A percentile compares a stretch with the other conserved stretches of the same genome.
phyloP scores from a whole-genome alignment of 1,284 basidiomycete species.

The Porogramme epimiltina region DNA sequence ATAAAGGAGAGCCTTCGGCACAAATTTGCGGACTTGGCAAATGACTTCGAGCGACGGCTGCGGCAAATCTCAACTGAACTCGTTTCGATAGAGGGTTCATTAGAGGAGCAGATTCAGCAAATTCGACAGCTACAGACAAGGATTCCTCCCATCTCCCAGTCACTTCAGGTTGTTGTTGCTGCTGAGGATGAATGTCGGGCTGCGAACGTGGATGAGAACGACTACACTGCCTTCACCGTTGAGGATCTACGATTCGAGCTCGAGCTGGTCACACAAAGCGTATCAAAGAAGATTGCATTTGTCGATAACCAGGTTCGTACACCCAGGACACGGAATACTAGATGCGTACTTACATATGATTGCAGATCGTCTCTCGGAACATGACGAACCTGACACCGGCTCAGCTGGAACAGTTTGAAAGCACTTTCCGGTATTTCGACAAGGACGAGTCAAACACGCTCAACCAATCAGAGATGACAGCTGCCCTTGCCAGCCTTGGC shows the following conservation, averaged over 20 bases:
- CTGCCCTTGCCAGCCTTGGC: slow-evolving; percentile 91
- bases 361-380: slow-evolving; percentile 83
- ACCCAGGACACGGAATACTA: neutral
- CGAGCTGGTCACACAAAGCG: slow-evolving; percentile 78
- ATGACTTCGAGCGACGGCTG: slow-evolving; percentile 79
- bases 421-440: slow-evolving; percentile 97
- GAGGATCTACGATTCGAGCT: slow-evolving; percentile 93
- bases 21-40: slow-evolving; percentile 83
- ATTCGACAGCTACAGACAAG: slow-evolving; percentile 62
- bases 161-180: slow-evolving; percentile 53
- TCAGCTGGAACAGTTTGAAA: slow-evolving; percentile 96
- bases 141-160: slow-evolving; percentile 61
- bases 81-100: slow-evolving; percentile 74
- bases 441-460: slow-evolving; percentile 91
- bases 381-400: slow-evolving; percentile 94
- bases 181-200: slow-evolving; percentile 80
- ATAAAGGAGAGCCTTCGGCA: slow-evolving; percentile 89
- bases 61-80: slow-evolving; percentile 77
- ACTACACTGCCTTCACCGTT: slow-evolving; percentile 90
- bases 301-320: slow-evolving; percentile 88
- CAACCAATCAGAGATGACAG: slow-evolving; percentile 84
- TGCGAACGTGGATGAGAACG: slow-evolving; percentile 98
- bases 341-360: neutral
- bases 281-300: slow-evolving; percentile 91
- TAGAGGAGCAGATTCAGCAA: slow-evolving; percentile 70